Evolutionary conservation across 768 basidiomycete species (phyloP), one percentile per base, ranked within the genome.

Genomic region (Suillus plorans): DNA sequence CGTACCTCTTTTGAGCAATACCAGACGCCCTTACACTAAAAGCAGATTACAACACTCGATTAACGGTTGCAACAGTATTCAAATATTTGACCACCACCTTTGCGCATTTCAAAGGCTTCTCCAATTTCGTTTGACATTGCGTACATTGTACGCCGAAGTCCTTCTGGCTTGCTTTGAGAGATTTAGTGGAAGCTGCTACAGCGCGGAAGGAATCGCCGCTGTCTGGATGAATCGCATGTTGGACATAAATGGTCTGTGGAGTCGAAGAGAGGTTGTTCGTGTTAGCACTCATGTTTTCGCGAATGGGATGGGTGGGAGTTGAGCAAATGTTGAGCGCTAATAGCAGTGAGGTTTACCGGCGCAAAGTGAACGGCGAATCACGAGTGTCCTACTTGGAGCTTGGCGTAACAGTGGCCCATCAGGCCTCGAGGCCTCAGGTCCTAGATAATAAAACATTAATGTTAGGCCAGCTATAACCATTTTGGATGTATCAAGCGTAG

Each of bases 1-100:
- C 25, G 39, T 16, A 50, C 61, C 61, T 34, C 69, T 50, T 68
- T 68, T 8, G 69, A 70, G 61, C 66, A 70, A 58, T 67, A 69
- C 69, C 68, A 68, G 41, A 68, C 64, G 18, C 69, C 59, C 28
- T 70, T 70, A 52, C 69, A 69, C 69, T 70, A 39, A 16, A 41
- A 37, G 34, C 4, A 28, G 12, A 9, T 3, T 16, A 22, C 13
- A 20, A 47, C 45, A n/a, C 45, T n/a, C n/a, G 37, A 36, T 34
- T 18, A 52, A 10, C 13, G 13, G 2, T 18, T 31, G 34, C 20
- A 14, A 42, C 20, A 44, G 50, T 16, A 50, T 25, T 50, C 14
- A 25, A 14, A 25, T 25, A 16, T 25, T 50, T 14, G 49, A 25
- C 13, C 7, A 8, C 1, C 44, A 66, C 66, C 41, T 62, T 67